Evolutionary conservation across 768 basidiomycete genomes (phyloP).

Genomic region (Pulveroboletus sp.): DNA sequence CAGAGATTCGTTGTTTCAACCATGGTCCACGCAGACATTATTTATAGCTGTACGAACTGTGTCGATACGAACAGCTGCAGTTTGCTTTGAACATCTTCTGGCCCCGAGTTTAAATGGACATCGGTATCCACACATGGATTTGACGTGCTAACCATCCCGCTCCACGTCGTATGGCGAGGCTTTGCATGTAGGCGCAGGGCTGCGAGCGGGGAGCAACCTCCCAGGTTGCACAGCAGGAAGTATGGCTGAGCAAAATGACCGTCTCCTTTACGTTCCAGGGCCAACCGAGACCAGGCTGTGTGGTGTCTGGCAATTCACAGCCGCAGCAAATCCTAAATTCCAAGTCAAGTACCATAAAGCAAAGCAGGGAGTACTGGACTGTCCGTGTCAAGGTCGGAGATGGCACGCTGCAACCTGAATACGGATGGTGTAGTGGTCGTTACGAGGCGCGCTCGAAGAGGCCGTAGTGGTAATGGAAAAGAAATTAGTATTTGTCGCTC

Average conservation of each 20-base stretch:
- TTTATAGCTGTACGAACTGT: not conserved
- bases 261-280: constrained; percentile 6
- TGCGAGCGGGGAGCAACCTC: not conserved
- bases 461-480: too few species aligned
- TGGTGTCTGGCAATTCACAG: not conserved
- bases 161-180: too few species aligned
- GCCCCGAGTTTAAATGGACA: not conserved
- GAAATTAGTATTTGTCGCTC: too few species aligned
- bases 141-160: not conserved
- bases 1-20: not conserved
- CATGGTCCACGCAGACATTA: not conserved
- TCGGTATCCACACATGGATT: not conserved
- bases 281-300: not conserved
- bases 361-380: too few species aligned
- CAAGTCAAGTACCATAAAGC: too few species aligned
- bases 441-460: too few species aligned
- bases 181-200: not conserved
- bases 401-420: too few species aligned
- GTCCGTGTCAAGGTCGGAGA: too few species aligned
- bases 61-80: not conserved
- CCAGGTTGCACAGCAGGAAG: constrained; percentile 4
- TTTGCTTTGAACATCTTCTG: not conserved
- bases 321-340: not conserved
- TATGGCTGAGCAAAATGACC: not conserved
- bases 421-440: too few species aligned